Base-by-base conservation (phyloP, 192 early-diverging fungal genomes). In the Podila horticola region DNA sequence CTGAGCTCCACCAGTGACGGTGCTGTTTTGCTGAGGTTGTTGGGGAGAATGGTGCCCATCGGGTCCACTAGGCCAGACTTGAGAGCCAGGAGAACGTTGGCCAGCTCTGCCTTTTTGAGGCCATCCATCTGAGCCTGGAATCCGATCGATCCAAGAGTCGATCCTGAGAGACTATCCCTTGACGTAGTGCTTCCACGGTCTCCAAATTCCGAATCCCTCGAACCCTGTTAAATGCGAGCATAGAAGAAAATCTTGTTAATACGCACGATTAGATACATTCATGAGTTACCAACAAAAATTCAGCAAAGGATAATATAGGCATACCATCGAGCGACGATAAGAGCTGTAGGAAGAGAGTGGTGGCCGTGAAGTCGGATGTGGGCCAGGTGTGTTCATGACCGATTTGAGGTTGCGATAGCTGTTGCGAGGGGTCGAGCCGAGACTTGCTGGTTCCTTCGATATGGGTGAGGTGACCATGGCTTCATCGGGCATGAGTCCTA, bases 121-220 rank as follows among this genome's bases (percentile, higher is more conserved):
- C 65, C 67, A 19, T 81, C 77, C 57, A 73, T 29, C 45, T 81
- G 77, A 24, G 70, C 67, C 22, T 72, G 77, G 58, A 81, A 73
- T 52, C 77, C 77, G 38, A 71, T 69, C 34, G 77, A 73, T 19
- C 77, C 77, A 17, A 81, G 58, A 38, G 77, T 81, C 10, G 77
- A 81, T 69, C 77, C 77, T 41, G 77, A 81, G 4, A 81, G 71
- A 8, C 77, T 81, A 24, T 81, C 77, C 24, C 77, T 49, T 22
- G 77, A 81, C 0, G 77, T 81, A 24, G 77, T 81, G 45, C 77
- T 81, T 66, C 77, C 77, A 30, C 77, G 70, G 31, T 81, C 77
- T 30, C 77, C 77, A 45, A 66, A 69, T 51, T 81, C 77, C 5
- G 65, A 60, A 64, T 81, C 77, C 31, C 63, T 68, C 2, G 77